These are phyloP conservation scores for Mycena alexandri DNA, from an alignment of 768 basidiomycete genomes.

Conservation along the genomic window DNA sequence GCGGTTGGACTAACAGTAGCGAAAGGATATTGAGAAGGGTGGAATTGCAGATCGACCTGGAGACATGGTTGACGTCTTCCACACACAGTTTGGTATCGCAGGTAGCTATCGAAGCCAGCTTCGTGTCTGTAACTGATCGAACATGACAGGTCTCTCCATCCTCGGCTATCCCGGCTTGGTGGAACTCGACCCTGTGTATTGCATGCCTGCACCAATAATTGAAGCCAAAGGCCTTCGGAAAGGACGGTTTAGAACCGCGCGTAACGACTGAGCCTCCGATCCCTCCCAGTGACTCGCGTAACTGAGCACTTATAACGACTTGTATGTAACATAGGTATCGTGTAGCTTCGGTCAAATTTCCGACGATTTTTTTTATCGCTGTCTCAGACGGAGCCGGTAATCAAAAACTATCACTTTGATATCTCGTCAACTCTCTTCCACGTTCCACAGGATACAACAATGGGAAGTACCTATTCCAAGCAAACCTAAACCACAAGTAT, in stretches of 20 bases:
- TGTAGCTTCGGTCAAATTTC: background rate
- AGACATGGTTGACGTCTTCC: constrained; percentile 97
- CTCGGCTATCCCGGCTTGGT: constrained; percentile 87
- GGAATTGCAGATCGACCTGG: constrained; percentile 96
- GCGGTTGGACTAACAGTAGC: background rate
- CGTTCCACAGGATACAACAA: no score
- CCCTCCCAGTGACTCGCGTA: no score
- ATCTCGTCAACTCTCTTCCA: no score
- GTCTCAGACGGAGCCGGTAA: background rate
- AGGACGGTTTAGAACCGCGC: constrained; percentile 64
- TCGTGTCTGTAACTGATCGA: constrained; percentile 6
- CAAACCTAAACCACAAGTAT: no score
- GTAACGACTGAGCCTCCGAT: background rate
- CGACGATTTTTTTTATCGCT: background rate
- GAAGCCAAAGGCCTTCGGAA: constrained; percentile 78
- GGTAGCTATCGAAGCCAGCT: constrained; percentile 57
- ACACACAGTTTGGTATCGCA: constrained; percentile 92
- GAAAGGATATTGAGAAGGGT: constrained; percentile 88
- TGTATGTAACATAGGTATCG: constrained; percentile 4
- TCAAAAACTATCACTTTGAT: constrained; percentile 4
- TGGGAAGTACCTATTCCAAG: no score
- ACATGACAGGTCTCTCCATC: constrained; percentile 78
- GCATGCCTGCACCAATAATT: constrained; percentile 89
- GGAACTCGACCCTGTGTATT: constrained; percentile 94
- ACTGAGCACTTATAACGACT: no score